These are phyloP conservation scores for Trichoderma oligosporum DNA, from an alignment of 2,329 filamentous ascomycete genomes.

Conservation along the genomic window DNA sequence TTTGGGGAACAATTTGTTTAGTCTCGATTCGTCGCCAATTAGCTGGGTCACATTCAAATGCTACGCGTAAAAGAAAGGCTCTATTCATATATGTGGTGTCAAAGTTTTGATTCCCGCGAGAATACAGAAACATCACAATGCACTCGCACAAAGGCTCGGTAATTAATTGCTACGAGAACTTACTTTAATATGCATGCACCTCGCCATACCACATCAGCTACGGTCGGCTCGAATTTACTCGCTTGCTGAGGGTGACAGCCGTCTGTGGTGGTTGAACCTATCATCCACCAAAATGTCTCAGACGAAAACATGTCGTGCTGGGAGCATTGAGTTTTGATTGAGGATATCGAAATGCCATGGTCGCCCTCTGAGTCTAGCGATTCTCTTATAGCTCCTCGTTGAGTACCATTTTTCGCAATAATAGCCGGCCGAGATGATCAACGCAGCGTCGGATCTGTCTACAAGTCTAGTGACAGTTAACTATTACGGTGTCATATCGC, in stretches of 20 bases:
- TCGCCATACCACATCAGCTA: background rate
- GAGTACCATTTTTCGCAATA: too few relatives aligned
- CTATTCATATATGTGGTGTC: background rate
- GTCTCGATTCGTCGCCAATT: slow-evolving; percentile 1
- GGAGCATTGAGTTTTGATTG: background rate
- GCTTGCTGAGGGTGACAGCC: slow-evolving; percentile 6
- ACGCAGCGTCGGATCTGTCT: too few relatives aligned
- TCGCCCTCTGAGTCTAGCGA: too few relatives aligned
- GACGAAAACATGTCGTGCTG: background rate
- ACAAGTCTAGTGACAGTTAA: too few relatives aligned
- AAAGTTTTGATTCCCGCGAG: background rate
- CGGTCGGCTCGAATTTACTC: background rate
- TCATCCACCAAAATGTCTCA: background rate
- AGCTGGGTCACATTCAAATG: background rate
- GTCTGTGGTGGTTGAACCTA: too few relatives aligned
- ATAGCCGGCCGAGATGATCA: too few relatives aligned
- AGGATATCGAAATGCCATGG: too few relatives aligned
- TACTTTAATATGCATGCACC: background rate
- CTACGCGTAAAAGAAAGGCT: background rate
- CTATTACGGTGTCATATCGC: too few relatives aligned
- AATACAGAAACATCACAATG: background rate
- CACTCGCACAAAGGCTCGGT: too few relatives aligned
- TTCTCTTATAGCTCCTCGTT: too few relatives aligned
- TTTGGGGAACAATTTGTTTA: background rate
- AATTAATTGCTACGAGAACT: too few relatives aligned